These are phyloP conservation scores for Cylindrotheca fusiformis DNA, from an alignment of 108 stramenopile genomes.

Conservation along the genomic window DNA sequence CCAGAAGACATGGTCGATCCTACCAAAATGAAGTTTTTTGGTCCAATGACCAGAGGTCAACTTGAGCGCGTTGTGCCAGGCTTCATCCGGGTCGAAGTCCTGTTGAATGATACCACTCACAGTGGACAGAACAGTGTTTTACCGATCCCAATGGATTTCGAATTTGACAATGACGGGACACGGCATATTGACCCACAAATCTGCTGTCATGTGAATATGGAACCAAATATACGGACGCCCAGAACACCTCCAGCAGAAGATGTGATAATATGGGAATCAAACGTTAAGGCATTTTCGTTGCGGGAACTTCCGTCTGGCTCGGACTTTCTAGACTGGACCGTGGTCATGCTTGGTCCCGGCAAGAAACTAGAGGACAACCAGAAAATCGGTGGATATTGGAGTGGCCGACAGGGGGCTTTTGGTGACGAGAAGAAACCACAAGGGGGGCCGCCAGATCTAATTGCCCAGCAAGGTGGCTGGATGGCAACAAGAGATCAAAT, in stretches of 20 bases:
- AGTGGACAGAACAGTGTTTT: slow-evolving; percentile 37
- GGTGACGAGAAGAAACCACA: slow-evolving; percentile 20
- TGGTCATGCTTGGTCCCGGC: slow-evolving; percentile 44
- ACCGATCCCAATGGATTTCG: slow-evolving; percentile 30
- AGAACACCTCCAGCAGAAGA: slow-evolving; percentile 47
- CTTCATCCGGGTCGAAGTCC: slow-evolving; percentile 64
- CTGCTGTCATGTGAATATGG: slow-evolving; percentile 52
- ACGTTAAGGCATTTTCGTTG: slow-evolving; percentile 54
- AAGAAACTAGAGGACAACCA: slow-evolving; percentile 31
- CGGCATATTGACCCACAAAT: slow-evolving; percentile 47
- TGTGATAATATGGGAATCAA: slow-evolving; percentile 74
- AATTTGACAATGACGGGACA: slow-evolving; percentile 16
- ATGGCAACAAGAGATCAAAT: slow-evolving; percentile 74
- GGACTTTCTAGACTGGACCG: slow-evolving; percentile 35
- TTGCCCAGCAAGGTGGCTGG: slow-evolving; percentile 78
- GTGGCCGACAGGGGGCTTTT: slow-evolving; percentile 45
- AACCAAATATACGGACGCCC: slow-evolving; percentile 29
- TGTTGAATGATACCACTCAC: slow-evolving; percentile 31
- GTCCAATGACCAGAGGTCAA: slow-evolving; percentile 51
- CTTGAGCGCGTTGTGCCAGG: slow-evolving; percentile 64
- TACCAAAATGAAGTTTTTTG: slow-evolving; percentile 33
- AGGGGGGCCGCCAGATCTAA: slow-evolving; percentile 34
- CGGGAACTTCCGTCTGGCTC: slow-evolving; percentile 40
- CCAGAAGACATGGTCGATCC: slow-evolving; percentile 21
- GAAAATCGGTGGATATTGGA: slow-evolving; percentile 67